Conservation (phyloP, 805 yeast genomes). For the Candida arabinofermentans region DNA sequence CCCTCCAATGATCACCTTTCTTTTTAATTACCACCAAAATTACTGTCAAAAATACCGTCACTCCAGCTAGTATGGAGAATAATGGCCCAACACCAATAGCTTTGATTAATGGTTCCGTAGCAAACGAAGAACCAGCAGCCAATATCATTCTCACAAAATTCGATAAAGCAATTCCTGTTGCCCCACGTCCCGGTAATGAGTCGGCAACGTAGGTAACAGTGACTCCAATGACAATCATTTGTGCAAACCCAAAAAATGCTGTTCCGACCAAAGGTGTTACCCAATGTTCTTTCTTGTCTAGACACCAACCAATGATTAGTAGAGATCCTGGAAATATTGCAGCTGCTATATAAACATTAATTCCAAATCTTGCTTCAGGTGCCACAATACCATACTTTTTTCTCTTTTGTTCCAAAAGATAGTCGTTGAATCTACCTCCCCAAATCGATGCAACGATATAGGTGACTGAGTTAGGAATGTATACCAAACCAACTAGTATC, state of each 20-base stretch:
- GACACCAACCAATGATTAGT: conserved; percentile 79
- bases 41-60: conserved; percentile 41
- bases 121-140: conserved; percentile 75
- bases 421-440: conserved; percentile 81
- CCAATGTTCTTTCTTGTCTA: conserved; percentile 66
- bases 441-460: conserved; percentile 71
- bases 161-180: conserved; percentile 83
- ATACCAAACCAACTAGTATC: conserved; percentile 66
- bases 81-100: conserved; percentile 73
- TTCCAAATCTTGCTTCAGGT: conserved; percentile 78
- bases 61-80: conserved; percentile 61
- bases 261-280: conserved; percentile 78
- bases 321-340: conserved; percentile 58
- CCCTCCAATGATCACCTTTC: conserved; percentile 60
- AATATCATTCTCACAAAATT: conserved; percentile 68
- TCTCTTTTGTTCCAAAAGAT: conserved; percentile 45
- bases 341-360: conserved; percentile 67
- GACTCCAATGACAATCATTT: conserved; percentile 80
- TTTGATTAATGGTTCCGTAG: conserved; percentile 61
- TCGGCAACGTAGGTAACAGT: conserved; percentile 80
- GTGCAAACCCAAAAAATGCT: conserved; percentile 75
- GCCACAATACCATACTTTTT: conserved; percentile 59
- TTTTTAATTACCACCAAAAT: conserved; percentile 45
- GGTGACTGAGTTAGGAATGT: conserved; percentile 79
- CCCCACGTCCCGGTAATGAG: conserved; percentile 81